Percentiles rank a stretch among this genome's conserved stretches.
Conservation (phyloP, 1,284 basidiomycete species). For the Heterobasidion annosum region DNA sequence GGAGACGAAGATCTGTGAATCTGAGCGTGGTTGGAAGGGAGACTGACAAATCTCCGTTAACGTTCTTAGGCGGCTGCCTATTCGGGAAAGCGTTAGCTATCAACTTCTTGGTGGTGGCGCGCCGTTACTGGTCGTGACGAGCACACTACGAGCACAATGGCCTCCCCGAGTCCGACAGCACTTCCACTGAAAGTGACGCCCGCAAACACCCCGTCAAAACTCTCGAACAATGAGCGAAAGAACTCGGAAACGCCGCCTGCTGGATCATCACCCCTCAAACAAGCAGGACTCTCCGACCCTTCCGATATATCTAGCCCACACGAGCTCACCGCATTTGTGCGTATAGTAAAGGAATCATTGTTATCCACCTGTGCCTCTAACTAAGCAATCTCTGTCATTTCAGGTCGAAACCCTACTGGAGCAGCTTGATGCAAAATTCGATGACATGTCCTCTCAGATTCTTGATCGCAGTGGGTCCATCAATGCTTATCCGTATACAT, state of each 20-base stretch:
- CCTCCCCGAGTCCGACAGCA: constrained; percentile 29
- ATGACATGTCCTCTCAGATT: constrained; percentile 77
- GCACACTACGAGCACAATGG: background rate
- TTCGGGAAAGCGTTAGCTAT: background rate
- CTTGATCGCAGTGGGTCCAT: constrained; percentile 63
- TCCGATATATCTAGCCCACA: constrained; percentile 36
- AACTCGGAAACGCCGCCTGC: background rate
- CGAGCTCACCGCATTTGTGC: constrained; percentile 75
- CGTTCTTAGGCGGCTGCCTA: background rate
- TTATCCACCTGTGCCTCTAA: background rate
- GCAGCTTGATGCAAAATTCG: constrained; percentile 71
- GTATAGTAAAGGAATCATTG: constrained; percentile 16
- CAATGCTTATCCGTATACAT: background rate
- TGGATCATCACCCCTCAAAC: background rate
- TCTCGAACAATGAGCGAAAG: background rate
- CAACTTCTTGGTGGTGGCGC: background rate
- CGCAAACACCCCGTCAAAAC: constrained; percentile 24
- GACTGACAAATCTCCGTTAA: background rate
- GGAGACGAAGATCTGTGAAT: background rate
- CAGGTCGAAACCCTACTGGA: constrained; percentile 74
- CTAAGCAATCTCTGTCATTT: background rate
- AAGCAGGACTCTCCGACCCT: background rate
- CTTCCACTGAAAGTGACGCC: constrained; percentile 48
- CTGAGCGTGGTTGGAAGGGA: background rate
- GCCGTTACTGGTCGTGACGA: background rate